Evolutionary conservation across 1,139 yeast species (phyloP).

Genomic region (Kluyveromyces sp.): DNA sequence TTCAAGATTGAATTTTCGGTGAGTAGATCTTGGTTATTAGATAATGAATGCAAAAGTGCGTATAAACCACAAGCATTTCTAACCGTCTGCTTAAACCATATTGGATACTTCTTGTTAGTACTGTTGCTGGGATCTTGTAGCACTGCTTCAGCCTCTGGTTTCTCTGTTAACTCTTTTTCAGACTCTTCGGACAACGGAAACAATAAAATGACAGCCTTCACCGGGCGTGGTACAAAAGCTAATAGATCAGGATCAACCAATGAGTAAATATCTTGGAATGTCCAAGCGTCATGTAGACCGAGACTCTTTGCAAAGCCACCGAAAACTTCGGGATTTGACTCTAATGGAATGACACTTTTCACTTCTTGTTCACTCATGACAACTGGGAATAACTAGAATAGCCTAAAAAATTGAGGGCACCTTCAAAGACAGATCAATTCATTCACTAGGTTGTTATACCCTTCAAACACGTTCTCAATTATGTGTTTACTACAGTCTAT

Average conservation of each 20-base stretch:
- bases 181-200: slow-evolving; percentile 60
- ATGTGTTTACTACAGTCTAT: too few relatives aligned
- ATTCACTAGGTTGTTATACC: too few relatives aligned
- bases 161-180: neutral
- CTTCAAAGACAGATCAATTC: too few relatives aligned
- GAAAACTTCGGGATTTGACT: slow-evolving; percentile 83
- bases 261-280: slow-evolving; percentile 77
- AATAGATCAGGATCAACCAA: slow-evolving; percentile 71
- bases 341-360: slow-evolving; percentile 69
- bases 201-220: slow-evolving; percentile 62
- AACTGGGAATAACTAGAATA: too few relatives aligned
- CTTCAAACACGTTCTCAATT: too few relatives aligned
- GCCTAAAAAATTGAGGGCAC: too few relatives aligned
- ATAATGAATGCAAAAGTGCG: slow-evolving; percentile 70
- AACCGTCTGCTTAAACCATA: slow-evolving; percentile 80
- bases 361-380: neutral
- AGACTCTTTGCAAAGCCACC: slow-evolving; percentile 57
- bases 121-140: neutral
- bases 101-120: slow-evolving; percentile 8
- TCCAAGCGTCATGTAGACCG: slow-evolving; percentile 56
- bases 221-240: slow-evolving; percentile 75
- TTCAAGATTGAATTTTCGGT: slow-evolving; percentile 28
- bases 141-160: neutral
- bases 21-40: slow-evolving; percentile 38
- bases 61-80: slow-evolving; percentile 91